A percentile compares a stretch with the other conserved stretches of the same genome.
Conservation (phyloP, 345 rosid genomes). For the Gossypium turneri region DNA sequence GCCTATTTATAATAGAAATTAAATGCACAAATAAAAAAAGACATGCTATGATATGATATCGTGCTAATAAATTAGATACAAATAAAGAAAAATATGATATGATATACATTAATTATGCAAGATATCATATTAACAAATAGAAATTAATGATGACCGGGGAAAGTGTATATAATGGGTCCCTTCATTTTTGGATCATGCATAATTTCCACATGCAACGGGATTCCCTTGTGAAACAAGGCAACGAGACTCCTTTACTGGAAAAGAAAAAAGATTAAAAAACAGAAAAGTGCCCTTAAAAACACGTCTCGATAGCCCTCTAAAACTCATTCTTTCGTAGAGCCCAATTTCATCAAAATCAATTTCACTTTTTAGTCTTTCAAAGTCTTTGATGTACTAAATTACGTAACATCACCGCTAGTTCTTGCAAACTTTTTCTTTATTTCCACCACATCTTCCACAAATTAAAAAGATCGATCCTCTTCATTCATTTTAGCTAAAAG, state of each 20-base stretch:
- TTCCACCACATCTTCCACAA: neutral
- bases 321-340: neutral
- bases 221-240: conserved; percentile 22
- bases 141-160: neutral
- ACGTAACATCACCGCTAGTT: conserved; percentile 16
- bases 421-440: neutral
- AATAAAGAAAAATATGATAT: no score
- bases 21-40: no score
- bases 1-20: no score
- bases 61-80: no score
- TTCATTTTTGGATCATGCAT: conserved; percentile 21
- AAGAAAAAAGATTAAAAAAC: neutral
- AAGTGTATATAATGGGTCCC: conserved; percentile 11
- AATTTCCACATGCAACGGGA: conserved; percentile 30
- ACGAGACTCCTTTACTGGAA: neutral
- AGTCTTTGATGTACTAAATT: conserved; percentile 27
- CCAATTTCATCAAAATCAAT: neutral
- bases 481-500: conserved; percentile 13
- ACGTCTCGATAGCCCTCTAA: conserved; percentile 18
- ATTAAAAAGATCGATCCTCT: neutral
- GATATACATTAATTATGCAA: no score
- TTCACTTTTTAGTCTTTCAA: neutral
- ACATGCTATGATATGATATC: no score
- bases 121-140: no score
- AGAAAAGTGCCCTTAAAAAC: neutral